Evolutionary conservation across 2,329 filamentous ascomycete genomes (phyloP).

Genomic region (Pseudogymnoascus sp.): DNA sequence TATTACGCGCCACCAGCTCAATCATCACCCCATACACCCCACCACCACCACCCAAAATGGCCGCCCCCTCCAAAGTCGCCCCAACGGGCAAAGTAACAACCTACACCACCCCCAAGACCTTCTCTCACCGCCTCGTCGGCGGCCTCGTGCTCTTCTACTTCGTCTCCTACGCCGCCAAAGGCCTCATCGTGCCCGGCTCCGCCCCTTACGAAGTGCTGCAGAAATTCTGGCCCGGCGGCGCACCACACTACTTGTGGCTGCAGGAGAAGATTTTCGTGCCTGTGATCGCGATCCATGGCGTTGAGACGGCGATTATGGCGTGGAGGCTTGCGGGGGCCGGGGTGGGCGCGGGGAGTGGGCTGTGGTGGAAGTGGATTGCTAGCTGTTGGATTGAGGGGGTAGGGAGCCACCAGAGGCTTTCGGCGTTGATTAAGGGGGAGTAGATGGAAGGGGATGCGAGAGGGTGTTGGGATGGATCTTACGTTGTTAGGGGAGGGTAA

Average conservation of each 20-base stretch:
- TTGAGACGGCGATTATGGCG: conserved; percentile 7
- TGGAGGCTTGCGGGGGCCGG: neutral
- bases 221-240: neutral
- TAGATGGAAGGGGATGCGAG: no score
- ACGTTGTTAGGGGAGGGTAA: neutral
- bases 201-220: neutral
- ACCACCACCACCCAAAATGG: neutral
- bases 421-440: neutral
- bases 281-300: neutral
- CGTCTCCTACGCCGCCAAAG: neutral
- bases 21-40: neutral
- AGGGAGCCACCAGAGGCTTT: conserved; percentile 4
- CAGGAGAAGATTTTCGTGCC: neutral
- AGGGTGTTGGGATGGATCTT: neutral
- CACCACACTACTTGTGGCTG: neutral
- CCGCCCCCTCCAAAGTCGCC: neutral
- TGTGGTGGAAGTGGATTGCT: conserved; percentile 8
- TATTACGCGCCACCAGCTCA: neutral
- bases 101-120: neutral
- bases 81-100: neutral
- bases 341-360: neutral
- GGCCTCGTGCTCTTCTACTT: conserved; percentile 5
- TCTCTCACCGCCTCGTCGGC: neutral
- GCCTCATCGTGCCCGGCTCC: neutral
- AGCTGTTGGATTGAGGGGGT: conserved; percentile 6